Evolutionary conservation across 257 asterid genomes (phyloP).

Genomic region (Gentiana straminea): DNA sequence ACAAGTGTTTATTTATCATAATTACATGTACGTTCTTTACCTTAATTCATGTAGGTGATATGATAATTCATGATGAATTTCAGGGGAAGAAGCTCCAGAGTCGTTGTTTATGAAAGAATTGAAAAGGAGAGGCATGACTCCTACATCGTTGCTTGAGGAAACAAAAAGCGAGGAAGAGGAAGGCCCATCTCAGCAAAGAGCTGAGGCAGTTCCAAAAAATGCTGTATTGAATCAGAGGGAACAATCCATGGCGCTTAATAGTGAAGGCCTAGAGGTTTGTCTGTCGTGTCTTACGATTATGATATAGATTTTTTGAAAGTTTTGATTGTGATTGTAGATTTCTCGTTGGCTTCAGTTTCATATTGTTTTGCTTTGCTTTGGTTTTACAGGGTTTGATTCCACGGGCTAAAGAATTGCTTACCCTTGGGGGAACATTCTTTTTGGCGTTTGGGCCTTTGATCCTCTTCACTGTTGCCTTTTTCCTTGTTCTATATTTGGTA

Average conservation of each 20-base stretch:
- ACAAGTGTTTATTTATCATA: not conserved
- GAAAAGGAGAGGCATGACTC: conserved; percentile 79
- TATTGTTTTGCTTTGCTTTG: not conserved
- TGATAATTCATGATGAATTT: not conserved
- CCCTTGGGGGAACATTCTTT: conserved; percentile 90
- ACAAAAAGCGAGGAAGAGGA: conserved; percentile 79
- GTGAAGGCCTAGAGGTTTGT: conserved; percentile 94
- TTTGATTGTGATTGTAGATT: not conserved
- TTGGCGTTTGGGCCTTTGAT: conserved; percentile 84
- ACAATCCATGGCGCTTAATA: conserved; percentile 78
- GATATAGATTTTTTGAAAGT: not conserved
- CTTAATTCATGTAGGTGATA: not conserved
- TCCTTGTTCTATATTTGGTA: conserved; percentile 70
- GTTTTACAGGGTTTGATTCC: conserved; percentile 77
- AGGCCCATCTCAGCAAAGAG: conserved; percentile 25
- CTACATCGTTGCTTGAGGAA: conserved; percentile 84
- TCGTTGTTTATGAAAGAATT: conserved; percentile 88
- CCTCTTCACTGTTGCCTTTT: conserved; percentile 47
- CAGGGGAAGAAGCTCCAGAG: conserved; percentile 95
- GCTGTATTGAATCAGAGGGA: conserved; percentile 63
- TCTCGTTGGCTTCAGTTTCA: not conserved
- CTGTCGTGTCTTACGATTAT: not conserved
- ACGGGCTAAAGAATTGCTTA: conserved; percentile 70
- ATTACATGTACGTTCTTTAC: too few species aligned
- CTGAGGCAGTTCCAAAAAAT: conserved; percentile 39